These are phyloP conservation scores for Aspergillus quadricinctus DNA, from an alignment of 2,329 filamentous ascomycete species.

Conservation along the genomic window DNA sequence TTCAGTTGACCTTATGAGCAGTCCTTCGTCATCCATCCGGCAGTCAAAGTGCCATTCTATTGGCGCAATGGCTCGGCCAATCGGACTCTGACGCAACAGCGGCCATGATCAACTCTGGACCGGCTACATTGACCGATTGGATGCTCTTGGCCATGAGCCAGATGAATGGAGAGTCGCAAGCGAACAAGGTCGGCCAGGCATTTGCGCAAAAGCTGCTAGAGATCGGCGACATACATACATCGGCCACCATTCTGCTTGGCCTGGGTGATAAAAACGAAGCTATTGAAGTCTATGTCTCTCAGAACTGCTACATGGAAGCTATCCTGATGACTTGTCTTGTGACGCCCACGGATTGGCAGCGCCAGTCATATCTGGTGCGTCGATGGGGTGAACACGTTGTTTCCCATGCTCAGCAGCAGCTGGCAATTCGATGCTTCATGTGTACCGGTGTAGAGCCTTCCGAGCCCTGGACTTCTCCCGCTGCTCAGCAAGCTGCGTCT, in stretches of 20 bases:
- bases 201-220: conserved; percentile 89
- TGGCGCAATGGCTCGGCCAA: conserved; percentile 90
- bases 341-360: conserved; percentile 82
- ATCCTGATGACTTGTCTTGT: conserved; percentile 80
- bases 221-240: conserved; percentile 84
- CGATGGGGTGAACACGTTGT: conserved; percentile 96
- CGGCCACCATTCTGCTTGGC: conserved; percentile 86
- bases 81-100: conserved; percentile 76
- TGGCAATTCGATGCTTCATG: conserved; percentile 89
- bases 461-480: conserved; percentile 84
- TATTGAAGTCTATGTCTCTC: conserved; percentile 92
- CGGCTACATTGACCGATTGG: conserved; percentile 94
- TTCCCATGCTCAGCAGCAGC: conserved; percentile 77
- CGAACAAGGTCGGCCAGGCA: conserved; percentile 84
- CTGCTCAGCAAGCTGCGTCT: conserved; percentile 59
- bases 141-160: conserved; percentile 90
- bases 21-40: conserved; percentile 67
- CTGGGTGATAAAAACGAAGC: conserved; percentile 91
- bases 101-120: conserved; percentile 67
- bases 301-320: conserved; percentile 88
- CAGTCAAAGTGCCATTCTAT: conserved; percentile 72
- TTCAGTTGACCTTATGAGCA: conserved; percentile 22
- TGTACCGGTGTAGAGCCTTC: conserved; percentile 81
- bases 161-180: conserved; percentile 71
- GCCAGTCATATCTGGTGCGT: conserved; percentile 79